phyloP scores from a whole-genome alignment of 1,284 basidiomycete species.

The Leccinum solheimii region DNA sequence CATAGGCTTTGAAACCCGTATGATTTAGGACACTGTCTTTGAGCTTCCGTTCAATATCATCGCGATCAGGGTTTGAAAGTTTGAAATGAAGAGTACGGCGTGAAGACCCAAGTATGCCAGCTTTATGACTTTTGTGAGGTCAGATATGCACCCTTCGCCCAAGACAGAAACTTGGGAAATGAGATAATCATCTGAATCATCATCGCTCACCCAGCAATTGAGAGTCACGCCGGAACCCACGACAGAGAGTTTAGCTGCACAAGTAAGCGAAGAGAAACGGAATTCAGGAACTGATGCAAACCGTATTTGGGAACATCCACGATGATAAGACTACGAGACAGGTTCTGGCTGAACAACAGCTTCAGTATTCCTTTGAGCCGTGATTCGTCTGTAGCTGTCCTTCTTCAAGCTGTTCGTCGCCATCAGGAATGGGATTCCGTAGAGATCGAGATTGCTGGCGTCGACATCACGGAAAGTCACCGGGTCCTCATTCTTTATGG shows the following conservation, averaged over 20 bases:
- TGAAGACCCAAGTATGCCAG: not conserved
- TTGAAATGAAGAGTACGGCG: not conserved
- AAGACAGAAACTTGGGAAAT: not conserved
- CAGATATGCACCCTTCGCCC: not conserved
- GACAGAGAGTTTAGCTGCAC: not conserved
- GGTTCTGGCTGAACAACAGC: not conserved
- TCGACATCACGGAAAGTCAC: not conserved
- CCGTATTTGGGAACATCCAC: not conserved
- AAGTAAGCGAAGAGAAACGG: not conserved
- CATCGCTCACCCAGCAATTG: not conserved
- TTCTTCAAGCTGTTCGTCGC: not conserved
- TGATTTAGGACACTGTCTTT: not conserved
- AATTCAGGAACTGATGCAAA: not conserved
- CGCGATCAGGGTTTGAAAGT: not conserved
- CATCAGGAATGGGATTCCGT: too few species aligned
- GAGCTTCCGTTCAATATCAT: not conserved
- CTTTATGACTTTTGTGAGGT: not conserved
- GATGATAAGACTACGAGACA: not conserved
- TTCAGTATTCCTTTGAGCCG: not conserved
- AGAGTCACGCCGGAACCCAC: not conserved
- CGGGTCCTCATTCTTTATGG: too few species aligned
- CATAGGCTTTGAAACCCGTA: slow-evolving; percentile 8
- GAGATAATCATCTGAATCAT: not conserved
- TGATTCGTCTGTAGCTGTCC: not conserved
- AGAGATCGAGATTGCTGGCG: too few species aligned